phyloP scores from a whole-genome alignment of 345 rosid species.

The Stellera chamaejasme region DNA sequence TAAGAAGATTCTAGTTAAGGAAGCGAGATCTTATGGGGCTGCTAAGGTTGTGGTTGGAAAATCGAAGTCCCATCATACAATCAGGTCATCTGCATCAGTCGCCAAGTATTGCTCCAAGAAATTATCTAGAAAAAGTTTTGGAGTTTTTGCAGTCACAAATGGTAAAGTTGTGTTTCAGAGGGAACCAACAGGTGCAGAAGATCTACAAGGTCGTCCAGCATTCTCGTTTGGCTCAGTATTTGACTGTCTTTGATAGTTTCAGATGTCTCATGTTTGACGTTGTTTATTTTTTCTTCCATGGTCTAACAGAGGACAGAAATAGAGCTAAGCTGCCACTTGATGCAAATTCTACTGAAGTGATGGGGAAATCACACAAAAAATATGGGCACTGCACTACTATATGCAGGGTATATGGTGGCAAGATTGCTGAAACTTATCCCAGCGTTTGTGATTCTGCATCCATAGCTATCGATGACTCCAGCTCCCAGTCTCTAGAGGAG shows the following conservation, averaged over 20 bases:
- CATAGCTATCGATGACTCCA: conserved; percentile 7
- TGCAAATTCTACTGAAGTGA: too few species aligned
- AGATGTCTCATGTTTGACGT: too few species aligned
- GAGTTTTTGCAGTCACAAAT: conserved; percentile 60
- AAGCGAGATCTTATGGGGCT: conserved; percentile 52
- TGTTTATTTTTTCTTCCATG: too few species aligned
- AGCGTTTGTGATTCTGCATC: conserved; percentile 2
- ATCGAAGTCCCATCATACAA: conserved; percentile 38
- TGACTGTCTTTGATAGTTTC: background rate
- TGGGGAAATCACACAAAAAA: too few species aligned
- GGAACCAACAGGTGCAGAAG: conserved; percentile 19
- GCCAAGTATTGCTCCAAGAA: conserved; percentile 84
- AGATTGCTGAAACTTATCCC: conserved; percentile 2
- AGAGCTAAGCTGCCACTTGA: too few species aligned
- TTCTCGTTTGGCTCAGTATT: background rate
- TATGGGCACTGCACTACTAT: too few species aligned
- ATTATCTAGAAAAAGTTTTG: conserved; percentile 37
- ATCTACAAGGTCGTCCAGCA: conserved; percentile 16
- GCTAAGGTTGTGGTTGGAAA: conserved; percentile 62
- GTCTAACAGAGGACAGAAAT: too few species aligned
- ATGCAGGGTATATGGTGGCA: background rate
- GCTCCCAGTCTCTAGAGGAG: conserved; percentile 9
- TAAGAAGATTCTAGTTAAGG: conserved; percentile 58
- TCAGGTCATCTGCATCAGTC: conserved; percentile 51
- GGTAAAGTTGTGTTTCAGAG: conserved; percentile 67